Evolutionary conservation across 2,329 filamentous ascomycete species (phyloP).

Genomic region (Chrysosporium queenslandicum): DNA sequence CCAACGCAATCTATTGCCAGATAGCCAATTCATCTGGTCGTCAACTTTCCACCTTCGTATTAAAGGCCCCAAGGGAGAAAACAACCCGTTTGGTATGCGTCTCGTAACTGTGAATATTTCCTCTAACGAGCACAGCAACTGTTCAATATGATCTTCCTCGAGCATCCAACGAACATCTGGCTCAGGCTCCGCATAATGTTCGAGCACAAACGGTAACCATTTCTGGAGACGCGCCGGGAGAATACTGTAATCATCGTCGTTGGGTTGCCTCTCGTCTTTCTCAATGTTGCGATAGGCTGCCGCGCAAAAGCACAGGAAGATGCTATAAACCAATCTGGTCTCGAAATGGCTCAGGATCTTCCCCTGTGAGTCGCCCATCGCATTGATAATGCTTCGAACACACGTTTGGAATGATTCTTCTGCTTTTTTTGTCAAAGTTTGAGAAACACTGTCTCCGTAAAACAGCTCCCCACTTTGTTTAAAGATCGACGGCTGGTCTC

Average conservation of each 20-base stretch:
- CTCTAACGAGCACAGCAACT: slow-evolving; percentile 20
- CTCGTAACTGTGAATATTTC: neutral
- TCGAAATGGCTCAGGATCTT: slow-evolving; percentile 14
- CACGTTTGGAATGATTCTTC: slow-evolving; percentile 21
- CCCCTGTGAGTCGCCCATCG: slow-evolving; percentile 17
- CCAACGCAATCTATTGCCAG: slow-evolving; percentile 35
- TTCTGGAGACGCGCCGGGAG: slow-evolving; percentile 28
- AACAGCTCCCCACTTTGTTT: slow-evolving; percentile 31
- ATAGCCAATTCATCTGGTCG: slow-evolving; percentile 26
- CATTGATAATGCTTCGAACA: slow-evolving; percentile 21
- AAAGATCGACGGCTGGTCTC: slow-evolving; percentile 28
- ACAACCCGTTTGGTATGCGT: neutral
- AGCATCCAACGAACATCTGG: slow-evolving; percentile 26
- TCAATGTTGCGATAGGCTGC: slow-evolving; percentile 20
- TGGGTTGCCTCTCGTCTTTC: neutral
- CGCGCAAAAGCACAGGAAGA: slow-evolving; percentile 29
- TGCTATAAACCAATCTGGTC: slow-evolving; percentile 22
- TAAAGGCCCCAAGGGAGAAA: neutral
- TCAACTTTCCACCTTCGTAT: neutral
- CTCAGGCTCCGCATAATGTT: slow-evolving; percentile 27
- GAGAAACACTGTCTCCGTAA: slow-evolving; percentile 24
- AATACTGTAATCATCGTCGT: slow-evolving; percentile 12
- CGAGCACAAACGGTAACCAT: slow-evolving; percentile 31
- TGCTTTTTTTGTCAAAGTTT: slow-evolving; percentile 24
- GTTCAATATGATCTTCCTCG: slow-evolving; percentile 25